phyloP scores from a whole-genome alignment of 805 yeast species.

The Lachancea quebecensis region DNA sequence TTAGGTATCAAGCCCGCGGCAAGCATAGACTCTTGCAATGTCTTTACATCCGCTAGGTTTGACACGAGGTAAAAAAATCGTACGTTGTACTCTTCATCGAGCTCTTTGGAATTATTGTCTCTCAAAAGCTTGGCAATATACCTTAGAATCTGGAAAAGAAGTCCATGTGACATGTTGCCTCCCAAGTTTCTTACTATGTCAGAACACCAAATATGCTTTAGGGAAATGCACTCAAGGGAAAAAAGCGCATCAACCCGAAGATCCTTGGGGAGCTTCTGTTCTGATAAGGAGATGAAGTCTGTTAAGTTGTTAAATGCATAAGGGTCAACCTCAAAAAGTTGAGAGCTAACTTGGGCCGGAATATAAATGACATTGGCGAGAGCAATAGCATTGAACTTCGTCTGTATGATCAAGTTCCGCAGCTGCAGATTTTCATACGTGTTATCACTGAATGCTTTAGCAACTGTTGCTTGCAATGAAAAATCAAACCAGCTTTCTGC shows the following conservation, averaged over 20 bases:
- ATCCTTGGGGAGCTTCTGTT: constrained; percentile 44
- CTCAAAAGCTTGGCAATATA: constrained; percentile 47
- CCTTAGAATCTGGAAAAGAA: constrained; percentile 64
- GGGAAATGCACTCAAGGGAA: constrained; percentile 62
- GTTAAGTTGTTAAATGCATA: constrained; percentile 60
- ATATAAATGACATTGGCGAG: constrained; percentile 51
- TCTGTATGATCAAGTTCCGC: constrained; percentile 52
- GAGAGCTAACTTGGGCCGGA: constrained; percentile 54
- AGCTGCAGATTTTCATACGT: constrained; percentile 46
- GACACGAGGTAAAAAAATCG: constrained; percentile 56
- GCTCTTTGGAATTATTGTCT: constrained; percentile 32
- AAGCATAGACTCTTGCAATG: constrained; percentile 49
- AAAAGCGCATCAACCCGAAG: constrained; percentile 56
- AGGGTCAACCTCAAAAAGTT: constrained; percentile 67
- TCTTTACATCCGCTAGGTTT: constrained; percentile 49
- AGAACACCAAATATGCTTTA: constrained; percentile 60
- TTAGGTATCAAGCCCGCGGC: constrained; percentile 72
- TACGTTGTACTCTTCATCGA: constrained; percentile 43
- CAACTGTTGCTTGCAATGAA: constrained; percentile 51
- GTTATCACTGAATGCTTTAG: constrained; percentile 63
- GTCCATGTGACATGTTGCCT: constrained; percentile 83
- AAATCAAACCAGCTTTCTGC: constrained; percentile 57
- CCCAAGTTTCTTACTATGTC: constrained; percentile 74
- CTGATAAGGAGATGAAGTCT: constrained; percentile 62
- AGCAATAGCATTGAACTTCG: constrained; percentile 63